Base-by-base conservation (phyloP, 139 green algal species). In the Coccomyxa sp. region DNA sequence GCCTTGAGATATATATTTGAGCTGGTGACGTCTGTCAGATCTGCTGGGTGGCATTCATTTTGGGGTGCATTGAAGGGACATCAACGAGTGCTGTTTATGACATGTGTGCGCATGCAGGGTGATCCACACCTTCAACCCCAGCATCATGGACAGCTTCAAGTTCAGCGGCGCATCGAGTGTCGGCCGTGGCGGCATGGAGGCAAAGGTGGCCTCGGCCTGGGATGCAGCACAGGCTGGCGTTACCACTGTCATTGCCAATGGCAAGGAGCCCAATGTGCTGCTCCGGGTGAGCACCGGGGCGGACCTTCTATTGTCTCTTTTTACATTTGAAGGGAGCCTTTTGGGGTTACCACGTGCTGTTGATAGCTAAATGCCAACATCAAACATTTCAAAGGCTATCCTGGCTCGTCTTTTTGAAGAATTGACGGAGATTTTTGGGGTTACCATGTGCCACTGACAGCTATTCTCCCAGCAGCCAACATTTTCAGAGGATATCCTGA, bases 151-250 rank as follows among this genome's bases (percentile, higher is more conserved):
- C 60, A 76, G 86, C 27, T 74, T 92, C 57, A 86, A 77, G 68
- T 93, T 94, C 76, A 87, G 87, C 13, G 76, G 78, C 25, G 92
- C 90, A 76, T 85, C 38, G 63, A 87, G 83, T 12, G 79, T 88
- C 23, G 91, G 91, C 9, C 82, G 91, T 12, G 91, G 91, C 28
- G 91, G 91, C 25, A 94, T 94, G 91, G 84, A 79, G 17, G 81
- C 86, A 63, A 94, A 94, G 79, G 82, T 94, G 77, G 81, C 89
- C 13, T 87, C 86, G 1, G 91, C 91, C 18, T 94, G 91, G 86
- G 83, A 81, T n/a, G 84, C 88, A 16, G 91, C 90, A 11, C 58
- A 83, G 25, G 71, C 83, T 28, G 91, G 90, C 38, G 67, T 82
- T 31, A 87, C 87, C 71, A 87, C 87, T 12, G 82, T 94, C 80